Base-by-base conservation (phyloP, 805 yeast species). In the Candida bentonensis region DNA sequence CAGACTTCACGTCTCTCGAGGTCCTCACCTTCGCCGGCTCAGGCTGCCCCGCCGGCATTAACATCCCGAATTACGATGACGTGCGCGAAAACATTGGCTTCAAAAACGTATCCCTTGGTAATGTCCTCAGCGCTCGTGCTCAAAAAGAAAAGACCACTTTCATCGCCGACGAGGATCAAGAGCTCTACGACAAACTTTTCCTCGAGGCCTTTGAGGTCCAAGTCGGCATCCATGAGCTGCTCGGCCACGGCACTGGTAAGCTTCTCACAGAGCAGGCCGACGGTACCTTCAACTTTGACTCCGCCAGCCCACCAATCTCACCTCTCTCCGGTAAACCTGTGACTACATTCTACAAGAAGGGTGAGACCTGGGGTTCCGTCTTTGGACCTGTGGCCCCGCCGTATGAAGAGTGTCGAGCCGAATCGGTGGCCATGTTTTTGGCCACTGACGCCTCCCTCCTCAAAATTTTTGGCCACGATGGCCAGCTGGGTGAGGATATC, bases 391-490 rank as follows among this genome's bases (percentile, higher is more conserved):
- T 79, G 48, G 82, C 95, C 4, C 95, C 95, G 22, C 78, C 94
- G 1, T 85, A 80, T 58, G 96, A 86, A 63, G 96, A 86, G 62
- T 86, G 95, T 60, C 76, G 96, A 53, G 96, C 96, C 22, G 96
- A 86, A 60, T 74, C 80, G 47, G 94, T 86, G 41, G 95, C 95
- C 3, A 73, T 86, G 75, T 82, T 74, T 59, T 71, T 86, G 51
- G 74, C 81, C 53, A 75, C 88, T 41, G 79, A 80, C 61, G 68
- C 75, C 46, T 70, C 77, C 44, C 69, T 86, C 26, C 68, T 86
- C 50, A 72, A 74, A 23, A 81, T 85, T 45, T 86, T 86, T 59
- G 95, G 85, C 2, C 79, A 77, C 57, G 67, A 69, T 4, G 63
- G 68, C 23, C 65, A 69, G 40, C 82, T 74, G 46, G 60, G 57